phyloP scores from a whole-genome alignment of 2,329 filamentous ascomycete species.

The Verticillium dahliae region DNA sequence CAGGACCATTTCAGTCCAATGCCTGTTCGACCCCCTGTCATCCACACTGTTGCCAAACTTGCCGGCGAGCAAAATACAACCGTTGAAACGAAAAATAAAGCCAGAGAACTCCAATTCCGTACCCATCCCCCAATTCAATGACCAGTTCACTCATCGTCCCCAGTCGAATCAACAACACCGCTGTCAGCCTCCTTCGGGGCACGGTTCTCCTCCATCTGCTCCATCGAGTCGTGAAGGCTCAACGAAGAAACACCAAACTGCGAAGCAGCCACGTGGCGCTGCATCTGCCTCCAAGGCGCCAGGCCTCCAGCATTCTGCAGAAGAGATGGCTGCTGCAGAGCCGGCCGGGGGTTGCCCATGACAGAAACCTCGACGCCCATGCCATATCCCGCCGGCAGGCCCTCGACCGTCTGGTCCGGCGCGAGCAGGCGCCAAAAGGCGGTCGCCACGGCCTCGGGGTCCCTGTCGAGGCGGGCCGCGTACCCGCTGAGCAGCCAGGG shows the following conservation, averaged over 20 bases:
- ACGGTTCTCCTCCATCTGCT: not conserved
- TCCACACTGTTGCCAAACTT: too few species aligned
- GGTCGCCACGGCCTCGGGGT: not conserved
- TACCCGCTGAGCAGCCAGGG: constrained; percentile 9
- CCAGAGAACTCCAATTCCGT: not conserved
- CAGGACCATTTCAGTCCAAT: too few species aligned
- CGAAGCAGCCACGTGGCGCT: not conserved
- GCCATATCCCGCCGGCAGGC: not conserved
- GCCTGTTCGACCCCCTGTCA: too few species aligned
- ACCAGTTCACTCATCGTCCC: not conserved
- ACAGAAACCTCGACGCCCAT: not conserved
- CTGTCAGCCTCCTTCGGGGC: not conserved
- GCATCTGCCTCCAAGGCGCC: not conserved
- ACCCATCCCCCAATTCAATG: too few species aligned
- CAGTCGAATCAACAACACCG: not conserved
- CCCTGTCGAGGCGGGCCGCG: constrained; percentile 9
- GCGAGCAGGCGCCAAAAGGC: not conserved
- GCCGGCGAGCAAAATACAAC: too few species aligned
- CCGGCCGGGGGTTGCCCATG: not conserved
- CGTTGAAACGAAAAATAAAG: too few species aligned
- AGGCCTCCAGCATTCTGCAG: not conserved
- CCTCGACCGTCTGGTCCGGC: not conserved
- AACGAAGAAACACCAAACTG: not conserved
- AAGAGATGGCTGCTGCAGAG: not conserved
- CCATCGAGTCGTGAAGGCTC: not conserved